Percentiles rank a stretch among this genome's conserved stretches.
Conservation (phyloP, 192 early-diverging fungal genomes). For the Coemansia sp. region DNA sequence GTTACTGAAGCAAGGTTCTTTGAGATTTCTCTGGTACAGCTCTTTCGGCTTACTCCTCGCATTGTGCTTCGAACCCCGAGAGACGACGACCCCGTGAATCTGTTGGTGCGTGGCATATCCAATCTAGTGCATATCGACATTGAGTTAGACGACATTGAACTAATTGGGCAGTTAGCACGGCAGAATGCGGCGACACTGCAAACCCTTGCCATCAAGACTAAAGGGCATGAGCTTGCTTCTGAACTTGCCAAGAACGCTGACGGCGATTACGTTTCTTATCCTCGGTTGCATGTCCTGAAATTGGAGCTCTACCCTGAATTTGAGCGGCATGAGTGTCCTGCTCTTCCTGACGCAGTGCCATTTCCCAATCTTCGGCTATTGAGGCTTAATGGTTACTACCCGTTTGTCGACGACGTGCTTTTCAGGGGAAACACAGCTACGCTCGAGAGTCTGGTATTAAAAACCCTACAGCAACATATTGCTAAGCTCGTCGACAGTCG, state of each 20-base stretch:
- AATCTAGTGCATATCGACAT: background rate
- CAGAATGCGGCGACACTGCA: background rate
- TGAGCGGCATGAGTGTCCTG: background rate
- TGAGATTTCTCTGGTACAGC: background rate
- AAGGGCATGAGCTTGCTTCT: background rate
- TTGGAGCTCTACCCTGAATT: background rate
- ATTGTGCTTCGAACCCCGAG: background rate
- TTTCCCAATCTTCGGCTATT: background rate
- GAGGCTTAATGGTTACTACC: background rate
- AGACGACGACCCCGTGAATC: background rate
- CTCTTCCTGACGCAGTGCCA: background rate
- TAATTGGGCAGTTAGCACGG: background rate
- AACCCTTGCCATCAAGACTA: background rate
- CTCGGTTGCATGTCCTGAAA: background rate
- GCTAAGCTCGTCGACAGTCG: background rate
- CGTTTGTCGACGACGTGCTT: background rate
- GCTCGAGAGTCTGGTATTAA: background rate
- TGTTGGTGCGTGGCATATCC: background rate
- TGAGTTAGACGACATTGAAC: background rate
- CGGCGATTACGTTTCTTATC: background rate
- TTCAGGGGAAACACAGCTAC: background rate
- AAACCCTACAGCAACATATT: background rate
- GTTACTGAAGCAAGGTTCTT: background rate
- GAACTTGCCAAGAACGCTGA: background rate
- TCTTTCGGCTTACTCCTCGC: background rate